A percentile compares a stretch with the other conserved stretches of the same genome.
These are phyloP conservation scores for Leucoagaricus sp. DNA, from an alignment of 1,284 basidiomycete genomes.

Conservation along the genomic window DNA sequence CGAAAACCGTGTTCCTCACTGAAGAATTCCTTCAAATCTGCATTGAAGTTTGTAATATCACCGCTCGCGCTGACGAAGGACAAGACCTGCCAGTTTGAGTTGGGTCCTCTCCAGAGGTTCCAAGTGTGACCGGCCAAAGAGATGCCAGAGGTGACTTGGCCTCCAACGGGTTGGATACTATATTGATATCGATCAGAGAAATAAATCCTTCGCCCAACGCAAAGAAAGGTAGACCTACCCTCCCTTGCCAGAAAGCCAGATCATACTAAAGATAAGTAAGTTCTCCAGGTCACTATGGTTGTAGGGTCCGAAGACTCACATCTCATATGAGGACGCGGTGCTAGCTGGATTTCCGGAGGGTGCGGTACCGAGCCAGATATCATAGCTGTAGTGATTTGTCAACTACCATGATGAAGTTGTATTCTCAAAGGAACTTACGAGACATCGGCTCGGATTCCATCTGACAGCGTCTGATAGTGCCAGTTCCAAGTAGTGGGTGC, in stretches of 20 bases:
- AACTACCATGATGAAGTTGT: not conserved
- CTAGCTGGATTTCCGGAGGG: constrained; percentile 47
- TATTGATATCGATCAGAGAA: not conserved
- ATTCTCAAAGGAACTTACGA: not conserved
- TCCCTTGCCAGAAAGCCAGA: constrained; percentile 61
- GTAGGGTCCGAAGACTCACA: constrained; percentile 34
- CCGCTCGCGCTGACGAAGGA: constrained; percentile 55
- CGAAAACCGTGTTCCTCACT: too few species aligned
- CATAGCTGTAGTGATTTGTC: constrained; percentile 38
- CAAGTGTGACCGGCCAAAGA: constrained; percentile 51
- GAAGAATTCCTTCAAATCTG: constrained; percentile 59
- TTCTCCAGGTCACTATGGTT: not conserved
- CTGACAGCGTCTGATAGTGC: constrained; percentile 45
- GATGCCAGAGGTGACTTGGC: constrained; percentile 44
- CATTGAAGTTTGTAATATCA: constrained; percentile 53
- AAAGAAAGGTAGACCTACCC: constrained; percentile 45
- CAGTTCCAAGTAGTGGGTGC: constrained; percentile 55
- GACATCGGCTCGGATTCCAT: constrained; percentile 54
- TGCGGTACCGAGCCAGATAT: constrained; percentile 54
- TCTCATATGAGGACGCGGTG: constrained; percentile 51
- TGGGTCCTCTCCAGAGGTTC: constrained; percentile 59
- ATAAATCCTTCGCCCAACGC: too few species aligned
- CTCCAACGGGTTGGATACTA: constrained; percentile 58
- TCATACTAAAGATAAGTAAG: constrained; percentile 49
- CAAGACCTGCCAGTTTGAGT: constrained; percentile 55